These are phyloP conservation scores for Podila verticillata DNA, from an alignment of 192 early-diverging fungal species.

Conservation along the genomic window DNA sequence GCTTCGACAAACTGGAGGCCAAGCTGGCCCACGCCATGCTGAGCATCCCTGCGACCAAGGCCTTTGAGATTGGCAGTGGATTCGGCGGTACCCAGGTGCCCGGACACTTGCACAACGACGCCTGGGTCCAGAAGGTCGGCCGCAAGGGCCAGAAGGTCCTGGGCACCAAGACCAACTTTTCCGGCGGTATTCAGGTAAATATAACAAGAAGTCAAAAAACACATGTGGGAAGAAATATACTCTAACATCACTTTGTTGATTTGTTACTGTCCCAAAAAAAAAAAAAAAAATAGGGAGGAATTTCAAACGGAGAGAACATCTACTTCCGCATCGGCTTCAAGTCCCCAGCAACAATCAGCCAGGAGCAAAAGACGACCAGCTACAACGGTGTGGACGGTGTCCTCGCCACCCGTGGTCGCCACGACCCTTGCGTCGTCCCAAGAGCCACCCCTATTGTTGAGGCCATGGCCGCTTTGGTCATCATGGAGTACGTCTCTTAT, in stretches of 20 bases:
- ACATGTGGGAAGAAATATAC: no score
- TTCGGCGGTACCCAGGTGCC: slow-evolving; percentile 88
- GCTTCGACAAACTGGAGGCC: slow-evolving; percentile 98
- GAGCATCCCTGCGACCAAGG: slow-evolving; percentile 98
- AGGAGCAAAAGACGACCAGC: slow-evolving; percentile 87
- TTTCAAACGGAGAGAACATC: slow-evolving; percentile 94
- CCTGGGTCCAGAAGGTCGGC: slow-evolving; percentile 73
- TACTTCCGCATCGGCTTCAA: slow-evolving; percentile 99
- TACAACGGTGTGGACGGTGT: slow-evolving; percentile 86
- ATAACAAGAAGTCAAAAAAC: not conserved
- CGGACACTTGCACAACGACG: slow-evolving; percentile 94
- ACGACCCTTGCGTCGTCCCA: slow-evolving; percentile 98
- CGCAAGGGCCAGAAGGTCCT: slow-evolving; percentile 60
- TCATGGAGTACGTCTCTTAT: slow-evolving; percentile 83
- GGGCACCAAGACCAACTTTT: slow-evolving; percentile 92
- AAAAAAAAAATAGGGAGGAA: slow-evolving; percentile 74
- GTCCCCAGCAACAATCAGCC: slow-evolving; percentile 94
- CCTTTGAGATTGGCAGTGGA: slow-evolving; percentile 96
- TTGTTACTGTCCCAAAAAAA: no score
- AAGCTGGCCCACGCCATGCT: slow-evolving; percentile 97
- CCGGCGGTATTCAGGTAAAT: slow-evolving; percentile 87
- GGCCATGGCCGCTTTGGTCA: slow-evolving; percentile 90
- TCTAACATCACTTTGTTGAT: no score
- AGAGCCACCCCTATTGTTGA: slow-evolving; percentile 98
- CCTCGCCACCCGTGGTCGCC: slow-evolving; percentile 91